Evolutionary conservation across 805 yeast genomes (phyloP), one percentile per base, ranked within the genome.

Genomic region (Candida piceae): DNA sequence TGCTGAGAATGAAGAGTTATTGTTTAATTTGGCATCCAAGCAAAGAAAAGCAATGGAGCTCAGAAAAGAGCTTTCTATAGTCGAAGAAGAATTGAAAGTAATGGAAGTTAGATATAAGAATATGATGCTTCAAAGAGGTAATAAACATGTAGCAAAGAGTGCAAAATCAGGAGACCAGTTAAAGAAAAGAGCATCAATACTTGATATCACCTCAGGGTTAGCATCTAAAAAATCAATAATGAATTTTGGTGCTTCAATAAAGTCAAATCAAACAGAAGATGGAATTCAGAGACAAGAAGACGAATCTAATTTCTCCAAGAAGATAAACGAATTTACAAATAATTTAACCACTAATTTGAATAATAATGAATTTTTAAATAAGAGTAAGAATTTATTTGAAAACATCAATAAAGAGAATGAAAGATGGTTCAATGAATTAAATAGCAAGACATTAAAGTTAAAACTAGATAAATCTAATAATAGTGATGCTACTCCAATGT

Each of bases 1-100:
- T 7, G 41, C 34, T 6, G 44, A 40, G 6, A 20, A 34, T n/a
- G 40, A 33, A 8, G 34, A 35, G 3, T 12, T 71, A 13, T 48
- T 72, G 25, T 65, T 55, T 35, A 53, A 57, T 29, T 45, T 71
- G 34, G 77, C 83, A 0, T 48, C 68, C 2, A 78, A 78, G 49
- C 80, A 77, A 48, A 64, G 78, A 41, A 67, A 67, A 38, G 66
- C 78, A 7, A 42, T 66, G 13, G 80, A 76, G 33, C 51, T 74
- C 39, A 72, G 69, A 47, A 57, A 63, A n/a, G 63, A 65, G 44
- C 53, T 77, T n/a, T 50, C 59, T 12, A 55, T 53, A 25, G 53
- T 70, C 3, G 67, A 68, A 43, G 48, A 46, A 4, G 74, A 72
- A 21, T 41, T 72, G 16, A 49, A 48, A 12, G 45, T 46, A 4